Conservation (phyloP, 441 rosid species). For the Eutrema salsugineum region DNA sequence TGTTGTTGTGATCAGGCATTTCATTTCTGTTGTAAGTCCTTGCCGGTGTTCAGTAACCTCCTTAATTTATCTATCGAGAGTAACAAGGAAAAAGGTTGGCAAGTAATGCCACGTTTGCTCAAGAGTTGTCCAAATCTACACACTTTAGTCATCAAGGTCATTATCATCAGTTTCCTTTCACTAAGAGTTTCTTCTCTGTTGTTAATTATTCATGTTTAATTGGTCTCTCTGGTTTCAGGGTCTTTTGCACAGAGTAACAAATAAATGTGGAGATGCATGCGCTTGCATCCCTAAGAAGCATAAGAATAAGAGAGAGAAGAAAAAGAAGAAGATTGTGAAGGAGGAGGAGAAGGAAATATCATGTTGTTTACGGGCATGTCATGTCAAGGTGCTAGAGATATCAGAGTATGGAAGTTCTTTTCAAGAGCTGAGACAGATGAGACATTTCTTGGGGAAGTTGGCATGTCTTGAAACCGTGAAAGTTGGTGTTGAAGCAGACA, state of each 20-base stretch:
- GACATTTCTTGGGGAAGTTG: constrained; percentile 9
- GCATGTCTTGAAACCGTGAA: background rate
- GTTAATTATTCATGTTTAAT: background rate
- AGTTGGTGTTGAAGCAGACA: background rate
- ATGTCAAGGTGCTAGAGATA: background rate
- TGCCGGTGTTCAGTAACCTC: constrained; percentile 10
- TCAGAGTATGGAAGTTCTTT: background rate
- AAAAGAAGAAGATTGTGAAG: background rate
- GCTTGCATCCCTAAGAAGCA: too few relatives aligned
- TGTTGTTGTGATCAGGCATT: background rate
- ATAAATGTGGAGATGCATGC: constrained; percentile 15
- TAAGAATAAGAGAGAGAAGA: background rate
- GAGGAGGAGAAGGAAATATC: background rate
- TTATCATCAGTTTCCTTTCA: background rate
- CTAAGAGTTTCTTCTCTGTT: background rate
- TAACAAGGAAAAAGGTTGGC: background rate
- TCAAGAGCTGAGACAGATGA: constrained; percentile 9
- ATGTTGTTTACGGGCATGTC: background rate
- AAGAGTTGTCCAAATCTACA: constrained; percentile 8
- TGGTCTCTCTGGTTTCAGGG: constrained; percentile 10
- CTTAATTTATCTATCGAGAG: constrained; percentile 5
- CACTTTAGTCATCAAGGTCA: background rate
- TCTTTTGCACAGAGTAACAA: background rate
- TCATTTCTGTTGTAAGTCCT: background rate
- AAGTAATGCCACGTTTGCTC: constrained; percentile 10